Percentiles rank a stretch among this genome's conserved stretches.
Evolutionary conservation across 352 stramenopile species (phyloP).

Genomic region (Phytophthora citricola): DNA sequence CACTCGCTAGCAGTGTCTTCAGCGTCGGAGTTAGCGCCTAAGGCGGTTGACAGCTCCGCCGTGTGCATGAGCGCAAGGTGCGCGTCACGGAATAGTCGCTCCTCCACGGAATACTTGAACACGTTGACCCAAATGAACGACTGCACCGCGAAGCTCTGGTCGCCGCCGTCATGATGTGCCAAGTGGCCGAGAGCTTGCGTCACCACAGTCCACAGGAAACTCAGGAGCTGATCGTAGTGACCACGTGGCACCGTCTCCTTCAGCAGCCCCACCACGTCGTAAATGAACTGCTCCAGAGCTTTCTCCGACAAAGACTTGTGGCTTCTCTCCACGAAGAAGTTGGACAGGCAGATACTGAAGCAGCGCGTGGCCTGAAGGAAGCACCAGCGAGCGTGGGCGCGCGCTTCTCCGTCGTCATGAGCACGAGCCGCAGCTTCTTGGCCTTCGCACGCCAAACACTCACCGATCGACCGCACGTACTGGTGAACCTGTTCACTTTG

Average conservation of each 20-base stretch:
- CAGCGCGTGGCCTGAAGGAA: slow-evolving; percentile 78
- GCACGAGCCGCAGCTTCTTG: slow-evolving; percentile 43
- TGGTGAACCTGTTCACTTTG: slow-evolving; percentile 47
- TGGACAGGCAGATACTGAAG: slow-evolving; percentile 75
- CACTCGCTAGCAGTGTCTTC: slow-evolving; percentile 67
- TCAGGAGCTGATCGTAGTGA: slow-evolving; percentile 60
- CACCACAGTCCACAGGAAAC: slow-evolving; percentile 72
- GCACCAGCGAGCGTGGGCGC: slow-evolving; percentile 55
- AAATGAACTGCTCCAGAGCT: slow-evolving; percentile 64
- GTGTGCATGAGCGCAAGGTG: slow-evolving; percentile 81
- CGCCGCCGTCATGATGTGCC: slow-evolving; percentile 35
- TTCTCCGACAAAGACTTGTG: slow-evolving; percentile 31
- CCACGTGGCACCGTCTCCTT: slow-evolving; percentile 74
- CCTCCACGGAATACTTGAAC: slow-evolving; percentile 82
- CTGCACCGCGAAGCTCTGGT: slow-evolving; percentile 52
- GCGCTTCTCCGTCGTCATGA: slow-evolving; percentile 39
- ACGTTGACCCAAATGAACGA: slow-evolving; percentile 87
- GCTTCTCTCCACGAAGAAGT: slow-evolving; percentile 48
- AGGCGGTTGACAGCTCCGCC: slow-evolving; percentile 48
- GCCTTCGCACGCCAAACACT: slow-evolving; percentile 72
- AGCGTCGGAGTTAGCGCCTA: slow-evolving; percentile 8
- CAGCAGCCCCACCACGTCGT: slow-evolving; percentile 63
- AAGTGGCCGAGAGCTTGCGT: slow-evolving; percentile 56
- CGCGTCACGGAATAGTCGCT: slow-evolving; percentile 63
- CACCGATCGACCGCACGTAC: slow-evolving; percentile 67